Base-by-base conservation (phyloP, 345 rosid species). In the Carallia pectinifolia region DNA sequence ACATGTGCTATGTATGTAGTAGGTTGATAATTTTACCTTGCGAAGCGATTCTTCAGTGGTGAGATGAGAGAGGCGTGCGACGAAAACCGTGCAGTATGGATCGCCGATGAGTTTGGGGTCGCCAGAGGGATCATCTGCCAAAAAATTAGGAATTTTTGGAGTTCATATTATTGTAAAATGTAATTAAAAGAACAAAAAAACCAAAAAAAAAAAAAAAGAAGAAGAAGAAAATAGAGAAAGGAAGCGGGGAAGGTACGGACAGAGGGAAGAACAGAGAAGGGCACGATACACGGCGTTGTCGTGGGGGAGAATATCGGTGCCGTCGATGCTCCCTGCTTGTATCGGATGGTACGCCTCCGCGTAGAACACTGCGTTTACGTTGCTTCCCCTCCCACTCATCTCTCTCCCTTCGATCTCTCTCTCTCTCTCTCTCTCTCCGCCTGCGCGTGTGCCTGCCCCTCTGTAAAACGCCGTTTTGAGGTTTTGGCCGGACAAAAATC, bases 281-380 rank as follows among this genome's bases (percentile, higher is more conserved):
- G 98, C 93, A 19, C 97, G 90, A 74, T 82, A 85, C 8, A 91
- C 80, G 67, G 80, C 96, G 80, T 86, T 86, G 74, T 91, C 97
- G 66, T 87, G 98, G 37, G 97, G 92, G 31, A 81, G 83, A 71
- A 86, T 66, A 58, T 86, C 98, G 27, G 92, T 92, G 81, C 99
- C 97, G 81, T 95, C 97, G 64, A 95, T 90, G 76, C 97, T 95
- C 4, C 97, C 97, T 0, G 87, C 96, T 72, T 95, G 99, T 73
- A 95, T 92, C 27, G 98, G 98, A 72, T 91, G 98, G 79, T 91
- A 94, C n/a, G 86, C 65, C 15, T 78, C 80, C 2, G 97, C 97
- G 67, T 88, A 89, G 85, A 95, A 95, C 77, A 95, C 99, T 58
- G 82, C 87, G 82, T 83, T 87, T 9, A 58, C 13, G 34, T 44